A percentile compares a stretch with the other conserved stretches of the same genome.
These are phyloP conservation scores for Coniferiporia sulphurascens DNA, from an alignment of 1,284 basidiomycete genomes.

Conservation along the genomic window DNA sequence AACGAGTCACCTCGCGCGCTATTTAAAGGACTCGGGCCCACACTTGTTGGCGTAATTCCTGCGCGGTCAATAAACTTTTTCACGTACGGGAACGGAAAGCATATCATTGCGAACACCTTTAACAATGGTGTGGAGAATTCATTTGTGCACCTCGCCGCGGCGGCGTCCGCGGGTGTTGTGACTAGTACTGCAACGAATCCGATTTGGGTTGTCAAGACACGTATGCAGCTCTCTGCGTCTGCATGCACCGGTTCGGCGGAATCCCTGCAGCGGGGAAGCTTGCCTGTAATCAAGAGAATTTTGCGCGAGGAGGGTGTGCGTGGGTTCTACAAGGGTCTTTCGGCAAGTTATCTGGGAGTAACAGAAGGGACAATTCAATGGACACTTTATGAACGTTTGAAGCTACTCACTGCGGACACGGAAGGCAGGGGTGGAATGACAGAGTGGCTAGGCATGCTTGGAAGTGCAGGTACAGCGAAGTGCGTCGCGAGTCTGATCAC, in stretches of 20 bases:
- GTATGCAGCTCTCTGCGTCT: conserved; percentile 67
- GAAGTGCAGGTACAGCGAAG: conserved; percentile 92
- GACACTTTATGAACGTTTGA: conserved; percentile 90
- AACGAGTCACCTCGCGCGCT: conserved; percentile 88
- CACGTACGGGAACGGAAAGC: conserved; percentile 97
- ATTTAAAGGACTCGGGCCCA: conserved; percentile 94
- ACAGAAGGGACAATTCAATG: conserved; percentile 98
- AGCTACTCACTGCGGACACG: conserved; percentile 51
- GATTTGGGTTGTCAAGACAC: conserved; percentile 98
- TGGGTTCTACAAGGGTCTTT: conserved; percentile 94
- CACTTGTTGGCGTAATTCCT: conserved; percentile 91
- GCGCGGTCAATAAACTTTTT: conserved; percentile 98
- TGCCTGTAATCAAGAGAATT: conserved; percentile 68
- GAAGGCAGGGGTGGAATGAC: conserved; percentile 50
- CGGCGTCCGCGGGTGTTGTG: conserved; percentile 79
- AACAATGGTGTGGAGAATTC: conserved; percentile 83
- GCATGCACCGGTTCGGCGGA: conserved; percentile 22
- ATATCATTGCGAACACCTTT: conserved; percentile 79
- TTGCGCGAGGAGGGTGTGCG: conserved; percentile 76
- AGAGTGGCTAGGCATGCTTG: conserved; percentile 80
- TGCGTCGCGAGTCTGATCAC: conserved; percentile 90
- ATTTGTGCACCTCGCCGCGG: conserved; percentile 82
- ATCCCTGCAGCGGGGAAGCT: conserved; percentile 37
- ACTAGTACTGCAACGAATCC: conserved; percentile 94
- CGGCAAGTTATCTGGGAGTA: conserved; percentile 93